A percentile compares a stretch with the other conserved stretches of the same genome.
phyloP scores from a whole-genome alignment of 164 flowering plant species.

The Chimonanthus salicifolius region DNA sequence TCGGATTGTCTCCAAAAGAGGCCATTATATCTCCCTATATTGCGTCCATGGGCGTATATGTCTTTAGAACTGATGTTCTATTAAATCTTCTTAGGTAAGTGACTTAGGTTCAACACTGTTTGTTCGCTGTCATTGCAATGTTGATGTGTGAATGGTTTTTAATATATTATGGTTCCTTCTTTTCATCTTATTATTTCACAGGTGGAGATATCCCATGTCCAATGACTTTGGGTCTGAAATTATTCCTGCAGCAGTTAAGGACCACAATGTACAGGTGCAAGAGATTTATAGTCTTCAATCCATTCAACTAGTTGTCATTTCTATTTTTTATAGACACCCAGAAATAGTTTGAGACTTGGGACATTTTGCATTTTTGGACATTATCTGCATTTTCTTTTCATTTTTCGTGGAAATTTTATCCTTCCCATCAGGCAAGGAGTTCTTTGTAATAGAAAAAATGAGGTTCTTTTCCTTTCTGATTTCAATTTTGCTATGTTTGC shows the following conservation, averaged over 20 bases:
- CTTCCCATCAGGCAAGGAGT: too few relatives aligned
- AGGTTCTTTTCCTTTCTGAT: too few relatives aligned
- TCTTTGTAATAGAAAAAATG: too few relatives aligned
- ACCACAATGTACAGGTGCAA: constrained; percentile 67
- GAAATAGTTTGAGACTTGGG: not conserved
- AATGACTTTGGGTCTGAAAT: constrained; percentile 99
- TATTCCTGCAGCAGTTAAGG: constrained; percentile 78
- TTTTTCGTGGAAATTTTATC: too few relatives aligned
- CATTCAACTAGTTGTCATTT: not conserved
- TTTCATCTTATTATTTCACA: constrained; percentile 3
- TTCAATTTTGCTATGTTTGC: too few relatives aligned
- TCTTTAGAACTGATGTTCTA: constrained; percentile 64
- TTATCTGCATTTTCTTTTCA: too few relatives aligned
- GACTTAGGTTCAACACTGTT: not conserved
- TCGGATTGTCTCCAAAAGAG: constrained; percentile 65
- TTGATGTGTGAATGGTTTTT: not conserved
- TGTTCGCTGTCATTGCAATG: not conserved
- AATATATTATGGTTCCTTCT: not conserved
- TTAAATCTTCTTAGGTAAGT: constrained; percentile 52
- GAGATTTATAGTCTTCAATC: not conserved
- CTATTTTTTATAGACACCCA: too few relatives aligned
- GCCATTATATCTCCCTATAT: constrained; percentile 65
- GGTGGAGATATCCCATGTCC: constrained; percentile 69
- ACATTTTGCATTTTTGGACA: too few relatives aligned
- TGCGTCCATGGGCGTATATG: constrained; percentile 98